Conservation (phyloP, 2,329 filamentous ascomycete genomes). For the Cercospora sp. region DNA sequence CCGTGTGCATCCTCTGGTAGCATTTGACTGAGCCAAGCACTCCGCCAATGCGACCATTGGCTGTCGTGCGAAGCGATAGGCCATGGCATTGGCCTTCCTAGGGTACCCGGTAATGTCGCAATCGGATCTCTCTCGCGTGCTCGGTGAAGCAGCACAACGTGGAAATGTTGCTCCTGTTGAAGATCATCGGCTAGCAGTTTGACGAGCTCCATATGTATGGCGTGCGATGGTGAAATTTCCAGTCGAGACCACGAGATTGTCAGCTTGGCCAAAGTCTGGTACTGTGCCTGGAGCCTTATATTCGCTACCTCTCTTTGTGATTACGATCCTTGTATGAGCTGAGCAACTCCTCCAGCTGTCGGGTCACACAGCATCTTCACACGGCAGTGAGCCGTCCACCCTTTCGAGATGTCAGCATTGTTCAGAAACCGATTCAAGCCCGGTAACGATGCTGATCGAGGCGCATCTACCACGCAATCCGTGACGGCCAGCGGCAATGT, state of each 20-base stretch:
- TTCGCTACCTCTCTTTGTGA: not conserved
- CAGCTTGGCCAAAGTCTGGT: not conserved
- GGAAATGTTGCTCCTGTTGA: not conserved
- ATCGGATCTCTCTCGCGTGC: not conserved
- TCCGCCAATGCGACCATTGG: not conserved
- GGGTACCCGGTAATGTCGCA: not conserved
- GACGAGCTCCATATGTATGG: conserved; percentile 9
- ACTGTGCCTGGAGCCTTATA: conserved; percentile 2
- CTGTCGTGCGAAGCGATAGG: not conserved
- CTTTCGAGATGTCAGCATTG: conserved; percentile 14
- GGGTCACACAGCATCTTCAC: not conserved
- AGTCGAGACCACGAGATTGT: not conserved
- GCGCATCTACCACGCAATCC: conserved; percentile 15
- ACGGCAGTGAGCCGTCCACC: not conserved
- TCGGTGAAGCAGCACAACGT: not conserved
- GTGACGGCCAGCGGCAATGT: conserved; percentile 20
- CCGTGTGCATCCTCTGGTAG: not conserved
- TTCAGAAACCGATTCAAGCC: conserved; percentile 22
- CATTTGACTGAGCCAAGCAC: not conserved
- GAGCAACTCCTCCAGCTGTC: not conserved
- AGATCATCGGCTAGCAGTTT: not conserved
- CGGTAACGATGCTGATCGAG: conserved; percentile 9
- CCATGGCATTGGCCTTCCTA: not conserved
- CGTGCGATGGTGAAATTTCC: conserved; percentile 26
- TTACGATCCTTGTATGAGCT: not conserved